Base-by-base conservation (phyloP, 768 basidiomycete genomes). In the Leccinum rimulosum region DNA sequence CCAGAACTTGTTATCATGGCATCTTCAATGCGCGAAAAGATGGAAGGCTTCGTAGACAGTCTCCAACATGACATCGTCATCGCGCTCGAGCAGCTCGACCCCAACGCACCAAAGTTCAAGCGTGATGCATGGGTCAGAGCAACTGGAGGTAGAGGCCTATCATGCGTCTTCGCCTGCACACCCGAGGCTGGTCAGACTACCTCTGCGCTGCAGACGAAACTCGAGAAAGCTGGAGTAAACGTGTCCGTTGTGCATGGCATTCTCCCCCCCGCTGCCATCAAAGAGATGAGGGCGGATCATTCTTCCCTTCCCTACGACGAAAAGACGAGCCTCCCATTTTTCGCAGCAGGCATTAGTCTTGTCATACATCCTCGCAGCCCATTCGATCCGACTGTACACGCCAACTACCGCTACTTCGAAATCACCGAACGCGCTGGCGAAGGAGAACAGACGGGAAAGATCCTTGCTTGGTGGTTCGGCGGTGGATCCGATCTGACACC, bases 381-480 rank as follows among this genome's bases (percentile, higher is more conserved):
- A 4, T 85, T 93, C 68, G 89, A 91, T 15, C 94, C 97, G 9
- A 98, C 96, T 22, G 88, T 93, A 6, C 96, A 99, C 72, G 86
- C 91, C 59, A 99, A 99, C 73, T 97, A 95, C 68, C 91, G 97
- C 56, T 98, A 98, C 75, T 99, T 99, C 69, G 96, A 98, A 74
- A 85, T 97, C 63, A 87, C 86, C 3, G 84, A 89, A 62, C 75
- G 77, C 47, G 66, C 65, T 1, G 62, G 63, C 4, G 70, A 68
- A 25, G 73, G 74, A 38, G 75, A 75, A 3, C 70, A 71, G 55
- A 69, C 76, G 27, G 80, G 82, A 8, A 81, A 83, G 63, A 75
- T 91, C 19, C 75, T 95, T 45, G 87, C 94, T 28, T 98, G 95
- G 95, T 99, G 96, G 97, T 99, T 98, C 69, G 96, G 97, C 19